These are phyloP conservation scores for Pseudocercospora macadamiae DNA, from an alignment of 2,329 filamentous ascomycete genomes.

Conservation along the genomic window DNA sequence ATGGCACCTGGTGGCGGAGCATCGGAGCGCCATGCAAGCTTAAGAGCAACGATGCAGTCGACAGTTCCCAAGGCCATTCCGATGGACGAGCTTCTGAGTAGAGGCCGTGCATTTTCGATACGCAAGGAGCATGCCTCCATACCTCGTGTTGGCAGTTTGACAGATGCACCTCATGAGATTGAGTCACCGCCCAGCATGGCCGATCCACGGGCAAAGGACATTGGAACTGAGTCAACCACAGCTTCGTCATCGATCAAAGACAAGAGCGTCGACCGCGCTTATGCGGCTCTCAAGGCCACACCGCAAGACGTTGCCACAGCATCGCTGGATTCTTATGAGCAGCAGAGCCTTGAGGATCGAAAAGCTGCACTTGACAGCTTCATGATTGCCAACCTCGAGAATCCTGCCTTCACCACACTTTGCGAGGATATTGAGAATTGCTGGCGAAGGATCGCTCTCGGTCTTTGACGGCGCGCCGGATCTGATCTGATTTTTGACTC, in stretches of 20 bases:
- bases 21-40: background rate
- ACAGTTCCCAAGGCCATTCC: constrained; percentile 10
- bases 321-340: constrained; percentile 39
- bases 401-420: constrained; percentile 54
- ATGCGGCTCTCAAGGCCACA: constrained; percentile 6
- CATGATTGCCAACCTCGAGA: constrained; percentile 54
- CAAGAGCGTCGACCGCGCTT: constrained; percentile 10
- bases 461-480: constrained; percentile 40
- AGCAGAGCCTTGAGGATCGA: constrained; percentile 46
- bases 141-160: constrained; percentile 28
- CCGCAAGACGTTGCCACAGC: background rate
- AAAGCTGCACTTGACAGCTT: constrained; percentile 52
- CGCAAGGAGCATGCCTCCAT: constrained; percentile 19
- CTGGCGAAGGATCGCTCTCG: constrained; percentile 55
- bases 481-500: too few species aligned
- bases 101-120: constrained; percentile 14
- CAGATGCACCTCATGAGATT: constrained; percentile 34
- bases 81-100: constrained; percentile 24
- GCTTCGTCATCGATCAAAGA: background rate
- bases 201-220: background rate
- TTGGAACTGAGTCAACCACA: background rate
- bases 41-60: background rate
- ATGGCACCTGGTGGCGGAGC: too few species aligned
- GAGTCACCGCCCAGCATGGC: constrained; percentile 23
- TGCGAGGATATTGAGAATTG: constrained; percentile 54